Evolutionary conservation across 2,329 filamentous ascomycete genomes (phyloP), one percentile per base, ranked within the genome.

Genomic region (Phoma sp.): DNA sequence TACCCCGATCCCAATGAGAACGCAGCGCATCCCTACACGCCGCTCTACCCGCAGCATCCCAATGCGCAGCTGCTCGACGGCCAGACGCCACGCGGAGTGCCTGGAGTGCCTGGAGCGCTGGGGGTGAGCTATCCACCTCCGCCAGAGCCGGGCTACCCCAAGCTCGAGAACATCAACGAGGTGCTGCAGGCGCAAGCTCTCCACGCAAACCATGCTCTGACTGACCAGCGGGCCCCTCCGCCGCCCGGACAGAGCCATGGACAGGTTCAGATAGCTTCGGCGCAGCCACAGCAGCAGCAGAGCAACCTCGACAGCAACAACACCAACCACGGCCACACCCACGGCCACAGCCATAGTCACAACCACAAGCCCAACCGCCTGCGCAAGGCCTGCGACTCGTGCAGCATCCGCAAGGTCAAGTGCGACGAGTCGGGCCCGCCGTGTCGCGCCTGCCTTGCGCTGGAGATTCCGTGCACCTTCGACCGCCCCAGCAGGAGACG

Each of bases 391-490:
- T 77, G 75, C 66, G 75, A 77, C 57, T 76, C 75, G 39, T 77
- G 75, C 60, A 76, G 74, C 61, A 75, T 74, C 39, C 73, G 75
- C 49, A 77, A 77, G 56, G 75, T 77, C 57, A 76, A 77, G 83
- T 89, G 87, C 74, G 86, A 88, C 69, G 84, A 87, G 65, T 80
- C 80, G 36, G 85, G 85, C n/a, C 85, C 85, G 25, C 86, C 87
- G 41, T 89, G 87, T 76, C 79, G 83, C 68, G 86, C 86, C 41
- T 89, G 87, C 73, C 80, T 84, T 37, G 82, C 83, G 47, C 78
- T 89, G 60, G 85, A 88, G 58, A 88, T 89, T 43, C 85, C 85
- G 24, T 89, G 87, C 70, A 89, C 86, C 53, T 88, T 87, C 69
- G 81, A 87, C 43, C 79, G 86, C 59, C 85, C 85, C 24, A 87